phyloP scores from a whole-genome alignment of 306 rosid species.

The Cercis canadensis region DNA sequence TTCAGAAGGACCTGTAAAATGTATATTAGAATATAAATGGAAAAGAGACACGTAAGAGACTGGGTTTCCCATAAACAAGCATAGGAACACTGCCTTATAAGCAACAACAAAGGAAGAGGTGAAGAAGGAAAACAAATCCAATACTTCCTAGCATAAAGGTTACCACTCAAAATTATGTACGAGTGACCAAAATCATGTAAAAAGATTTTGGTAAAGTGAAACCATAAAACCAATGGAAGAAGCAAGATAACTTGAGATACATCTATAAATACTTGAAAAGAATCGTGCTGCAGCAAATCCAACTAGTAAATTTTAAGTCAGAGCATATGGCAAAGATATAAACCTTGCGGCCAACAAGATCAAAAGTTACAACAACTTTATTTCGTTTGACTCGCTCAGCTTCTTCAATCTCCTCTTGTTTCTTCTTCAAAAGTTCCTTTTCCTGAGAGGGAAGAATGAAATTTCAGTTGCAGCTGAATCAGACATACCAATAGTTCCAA shows the following conservation, averaged over 20 bases:
- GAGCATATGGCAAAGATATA: conserved; percentile 26
- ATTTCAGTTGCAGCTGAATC: conserved; percentile 10
- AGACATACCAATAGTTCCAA: background rate
- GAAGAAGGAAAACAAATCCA: conserved; percentile 1
- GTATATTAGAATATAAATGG: conserved; percentile 21
- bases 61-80: conserved; percentile 23
- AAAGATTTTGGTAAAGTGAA: background rate
- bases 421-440: conserved; percentile 82
- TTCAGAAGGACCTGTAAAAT: conserved; percentile 83
- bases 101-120: conserved; percentile 25
- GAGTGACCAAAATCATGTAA: background rate
- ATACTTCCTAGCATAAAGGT: conserved; percentile 20
- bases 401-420: conserved; percentile 87
- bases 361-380: conserved; percentile 88
- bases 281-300: conserved; percentile 28
- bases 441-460: conserved; percentile 58
- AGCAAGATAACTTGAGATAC: conserved; percentile 23
- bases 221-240: conserved; percentile 25
- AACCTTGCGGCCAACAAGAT: conserved; percentile 98
- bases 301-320: conserved; percentile 30
- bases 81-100: background rate
- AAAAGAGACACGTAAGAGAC: conserved; percentile 5
- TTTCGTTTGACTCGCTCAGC: conserved; percentile 82
- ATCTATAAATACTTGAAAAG: conserved; percentile 28
- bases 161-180: background rate